These are phyloP conservation scores for Pestalotiopsis sp. DNA, from an alignment of 2,329 filamentous ascomycete genomes.

Conservation along the genomic window DNA sequence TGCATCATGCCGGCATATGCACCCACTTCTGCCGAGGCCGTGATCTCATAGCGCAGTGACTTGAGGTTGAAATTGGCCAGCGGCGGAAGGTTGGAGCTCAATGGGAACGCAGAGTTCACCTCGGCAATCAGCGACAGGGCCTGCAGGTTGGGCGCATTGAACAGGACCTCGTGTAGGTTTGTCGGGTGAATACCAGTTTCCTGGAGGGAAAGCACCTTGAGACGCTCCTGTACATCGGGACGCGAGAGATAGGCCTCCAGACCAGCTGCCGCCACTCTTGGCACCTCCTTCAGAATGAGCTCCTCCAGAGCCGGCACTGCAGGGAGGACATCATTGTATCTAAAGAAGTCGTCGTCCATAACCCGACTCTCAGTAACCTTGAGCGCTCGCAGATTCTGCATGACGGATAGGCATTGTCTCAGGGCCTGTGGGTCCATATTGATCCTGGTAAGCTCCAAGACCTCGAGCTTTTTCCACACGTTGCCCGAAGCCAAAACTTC, in stretches of 20 bases:
- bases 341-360: conserved; percentile 79
- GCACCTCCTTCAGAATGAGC: conserved; percentile 72
- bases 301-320: conserved; percentile 75
- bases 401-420: conserved; percentile 68
- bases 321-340: conserved; percentile 65
- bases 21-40: conserved; percentile 56
- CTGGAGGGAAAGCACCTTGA: conserved; percentile 71
- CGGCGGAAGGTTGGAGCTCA: conserved; percentile 55
- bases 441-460: conserved; percentile 70
- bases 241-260: conserved; percentile 68
- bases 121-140: conserved; percentile 58
- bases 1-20: conserved; percentile 58
- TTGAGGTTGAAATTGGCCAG: conserved; percentile 70
- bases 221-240: conserved; percentile 58
- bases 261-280: conserved; percentile 72
- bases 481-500: conserved; percentile 67
- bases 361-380: conserved; percentile 71
- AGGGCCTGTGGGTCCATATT: conserved; percentile 72
- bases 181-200: conserved; percentile 70
- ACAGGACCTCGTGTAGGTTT: conserved; percentile 63
- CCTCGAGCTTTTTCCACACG: conserved; percentile 72
- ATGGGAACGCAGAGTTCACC: conserved; percentile 52
- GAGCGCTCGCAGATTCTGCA: conserved; percentile 71
- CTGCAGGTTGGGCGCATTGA: conserved; percentile 57
- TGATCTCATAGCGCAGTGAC: conserved; percentile 83